These are phyloP conservation scores for Phaeosphaeria sp. DNA, from an alignment of 2,329 filamentous ascomycete genomes.

Conservation along the genomic window DNA sequence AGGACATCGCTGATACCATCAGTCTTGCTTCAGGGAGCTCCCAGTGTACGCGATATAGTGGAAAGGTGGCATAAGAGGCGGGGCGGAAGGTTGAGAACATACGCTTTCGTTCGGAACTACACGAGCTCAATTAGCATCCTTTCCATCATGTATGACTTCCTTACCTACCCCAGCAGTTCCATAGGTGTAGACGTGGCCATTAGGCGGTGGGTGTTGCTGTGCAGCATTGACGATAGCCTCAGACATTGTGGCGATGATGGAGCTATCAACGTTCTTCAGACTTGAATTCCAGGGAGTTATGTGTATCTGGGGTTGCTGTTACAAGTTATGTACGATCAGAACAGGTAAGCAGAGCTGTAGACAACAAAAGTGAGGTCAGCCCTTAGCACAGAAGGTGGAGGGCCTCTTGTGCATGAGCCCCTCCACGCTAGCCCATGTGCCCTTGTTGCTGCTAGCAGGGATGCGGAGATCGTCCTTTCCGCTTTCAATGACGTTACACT, in stretches of 20 bases:
- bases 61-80: background rate
- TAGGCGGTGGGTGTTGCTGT: slow-evolving; percentile 46
- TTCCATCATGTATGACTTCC: background rate
- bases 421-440: slow-evolving; percentile 9
- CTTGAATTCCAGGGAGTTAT: background rate
- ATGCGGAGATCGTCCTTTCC: slow-evolving; percentile 21
- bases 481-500: slow-evolving; percentile 25
- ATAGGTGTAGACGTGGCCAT: slow-evolving; percentile 47
- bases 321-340: background rate
- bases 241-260: slow-evolving; percentile 28
- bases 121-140: slow-evolving; percentile 12
- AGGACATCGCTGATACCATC: slow-evolving; percentile 69
- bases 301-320: background rate
- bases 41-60: slow-evolving; percentile 3
- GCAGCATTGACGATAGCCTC: slow-evolving; percentile 40
- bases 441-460: slow-evolving; percentile 26
- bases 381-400: slow-evolving; percentile 3
- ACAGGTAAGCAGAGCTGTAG: background rate
- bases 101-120: slow-evolving; percentile 75
- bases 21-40: slow-evolving; percentile 24
- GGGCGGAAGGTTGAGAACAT: slow-evolving; percentile 40
- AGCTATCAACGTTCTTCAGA: background rate
- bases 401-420: slow-evolving; percentile 15
- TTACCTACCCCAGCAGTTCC: slow-evolving; percentile 58
- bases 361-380: slow-evolving; percentile 17